Conservation (phyloP, 2,329 filamentous ascomycete genomes). For the Fusarium dlaminii region DNA sequence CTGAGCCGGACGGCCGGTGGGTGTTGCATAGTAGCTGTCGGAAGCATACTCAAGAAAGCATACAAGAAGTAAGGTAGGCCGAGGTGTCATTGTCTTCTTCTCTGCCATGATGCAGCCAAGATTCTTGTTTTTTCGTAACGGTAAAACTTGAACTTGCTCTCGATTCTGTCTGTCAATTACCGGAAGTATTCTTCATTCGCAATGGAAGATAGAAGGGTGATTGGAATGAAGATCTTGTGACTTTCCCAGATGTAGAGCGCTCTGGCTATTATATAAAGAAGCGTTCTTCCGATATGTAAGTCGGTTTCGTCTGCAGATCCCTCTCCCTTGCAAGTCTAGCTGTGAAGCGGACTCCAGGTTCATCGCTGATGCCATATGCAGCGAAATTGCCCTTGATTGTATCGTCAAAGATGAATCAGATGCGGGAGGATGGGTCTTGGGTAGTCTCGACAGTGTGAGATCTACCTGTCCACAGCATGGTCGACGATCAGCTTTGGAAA, state of each 20-base stretch:
- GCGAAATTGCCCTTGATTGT: not conserved
- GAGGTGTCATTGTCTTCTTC: too few species aligned
- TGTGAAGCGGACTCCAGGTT: not conserved
- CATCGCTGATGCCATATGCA: rapidly evolving
- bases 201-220: too few species aligned
- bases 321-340: too few species aligned
- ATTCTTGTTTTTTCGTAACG: too few species aligned
- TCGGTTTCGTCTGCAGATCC: not conserved
- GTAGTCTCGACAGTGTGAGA: not conserved
- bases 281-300: rapidly evolving
- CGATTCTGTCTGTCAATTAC: too few species aligned
- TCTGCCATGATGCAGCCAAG: rapidly evolving
- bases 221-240: too few species aligned
- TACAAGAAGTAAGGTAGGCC: too few species aligned
- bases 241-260: too few species aligned
- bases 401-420: too few species aligned
- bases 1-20: not conserved
- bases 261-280: too few species aligned
- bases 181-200: too few species aligned
- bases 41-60: not conserved
- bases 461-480: not conserved
- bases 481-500: not conserved
- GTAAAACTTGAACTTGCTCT: too few species aligned
- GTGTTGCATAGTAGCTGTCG: not conserved
- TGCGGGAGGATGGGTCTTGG: not conserved